These are phyloP conservation scores for Boletus insuetus DNA, from an alignment of 768 basidiomycete species.

Conservation along the genomic window DNA sequence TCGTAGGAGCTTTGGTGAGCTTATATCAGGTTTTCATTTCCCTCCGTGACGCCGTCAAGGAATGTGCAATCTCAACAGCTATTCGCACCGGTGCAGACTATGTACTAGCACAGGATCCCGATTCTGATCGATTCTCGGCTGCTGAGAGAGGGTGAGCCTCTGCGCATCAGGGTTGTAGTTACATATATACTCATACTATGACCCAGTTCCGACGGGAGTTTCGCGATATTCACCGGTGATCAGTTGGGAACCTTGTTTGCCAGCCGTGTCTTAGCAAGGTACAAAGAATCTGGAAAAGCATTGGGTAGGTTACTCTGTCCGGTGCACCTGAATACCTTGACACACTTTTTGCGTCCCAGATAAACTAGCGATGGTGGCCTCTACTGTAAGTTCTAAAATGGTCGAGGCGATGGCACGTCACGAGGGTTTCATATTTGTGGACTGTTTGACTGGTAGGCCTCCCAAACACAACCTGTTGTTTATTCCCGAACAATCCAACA, in stretches of 20 bases:
- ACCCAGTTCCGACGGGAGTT: conserved; percentile 42
- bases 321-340: conserved; percentile 40
- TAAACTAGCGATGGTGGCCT: conserved; percentile 81
- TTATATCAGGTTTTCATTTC: not conserved
- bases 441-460: conserved; percentile 73
- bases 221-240: conserved; percentile 80
- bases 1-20: conserved; percentile 48
- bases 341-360: conserved; percentile 37
- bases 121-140: conserved; percentile 79
- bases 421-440: conserved; percentile 82
- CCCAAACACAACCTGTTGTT: not conserved
- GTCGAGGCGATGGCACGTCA: conserved; percentile 66
- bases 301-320: conserved; percentile 32
- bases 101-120: conserved; percentile 87
- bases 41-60: conserved; percentile 39
- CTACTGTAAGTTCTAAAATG: conserved; percentile 92
- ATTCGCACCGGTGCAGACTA: conserved; percentile 50
- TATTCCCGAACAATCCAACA: conserved; percentile 23
- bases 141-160: conserved; percentile 59
- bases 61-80: conserved; percentile 68
- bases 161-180: not conserved
- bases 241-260: conserved; percentile 69
- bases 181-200: conserved; percentile 2
- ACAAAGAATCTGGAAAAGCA: conserved; percentile 45
- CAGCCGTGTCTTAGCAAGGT: conserved; percentile 40